Conservation (phyloP, 352 stramenopile genomes). For the Phytophthora syringae region DNA sequence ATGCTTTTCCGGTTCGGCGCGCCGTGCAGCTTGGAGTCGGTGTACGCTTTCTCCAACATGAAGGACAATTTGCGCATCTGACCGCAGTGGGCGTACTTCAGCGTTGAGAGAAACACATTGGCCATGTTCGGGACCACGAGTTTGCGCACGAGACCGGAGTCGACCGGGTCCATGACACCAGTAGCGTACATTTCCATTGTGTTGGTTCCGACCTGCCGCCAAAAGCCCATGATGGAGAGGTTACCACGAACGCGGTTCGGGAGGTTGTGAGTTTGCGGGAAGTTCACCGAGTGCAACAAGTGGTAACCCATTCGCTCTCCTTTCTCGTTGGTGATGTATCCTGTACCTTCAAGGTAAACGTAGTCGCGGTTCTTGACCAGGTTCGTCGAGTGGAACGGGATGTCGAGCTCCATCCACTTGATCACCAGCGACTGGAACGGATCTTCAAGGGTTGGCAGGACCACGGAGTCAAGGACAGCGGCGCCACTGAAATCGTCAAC, state of each 20-base stretch:
- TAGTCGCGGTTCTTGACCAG: too few relatives aligned
- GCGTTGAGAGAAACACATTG: conserved; percentile 25
- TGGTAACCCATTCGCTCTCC: too few relatives aligned
- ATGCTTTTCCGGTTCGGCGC: conserved; percentile 25
- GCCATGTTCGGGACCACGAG: conserved; percentile 26
- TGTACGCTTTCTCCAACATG: conserved; percentile 30
- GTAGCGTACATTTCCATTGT: too few relatives aligned
- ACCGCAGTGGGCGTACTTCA: conserved; percentile 29
- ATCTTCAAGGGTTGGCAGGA: too few relatives aligned
- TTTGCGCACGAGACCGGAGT: conserved; percentile 31
- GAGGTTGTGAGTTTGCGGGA: conserved; percentile 25
- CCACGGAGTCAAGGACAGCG: too few relatives aligned
- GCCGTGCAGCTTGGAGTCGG: conserved; percentile 22
- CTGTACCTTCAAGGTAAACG: too few relatives aligned
- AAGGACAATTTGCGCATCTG: conserved; percentile 36
- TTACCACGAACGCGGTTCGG: conserved; percentile 45
- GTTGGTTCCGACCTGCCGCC: conserved; percentile 43
- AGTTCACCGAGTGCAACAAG: too few relatives aligned
- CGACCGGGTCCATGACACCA: conserved; percentile 31
- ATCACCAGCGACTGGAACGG: too few relatives aligned
- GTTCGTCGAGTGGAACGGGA: too few relatives aligned
- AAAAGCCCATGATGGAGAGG: conserved; percentile 50
- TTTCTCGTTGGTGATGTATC: too few relatives aligned
- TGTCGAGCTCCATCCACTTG: too few relatives aligned
- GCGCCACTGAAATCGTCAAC: too few relatives aligned